phyloP scores from a whole-genome alignment of 148 eudicot genomes.

The Rhododendron williamsianum region DNA sequence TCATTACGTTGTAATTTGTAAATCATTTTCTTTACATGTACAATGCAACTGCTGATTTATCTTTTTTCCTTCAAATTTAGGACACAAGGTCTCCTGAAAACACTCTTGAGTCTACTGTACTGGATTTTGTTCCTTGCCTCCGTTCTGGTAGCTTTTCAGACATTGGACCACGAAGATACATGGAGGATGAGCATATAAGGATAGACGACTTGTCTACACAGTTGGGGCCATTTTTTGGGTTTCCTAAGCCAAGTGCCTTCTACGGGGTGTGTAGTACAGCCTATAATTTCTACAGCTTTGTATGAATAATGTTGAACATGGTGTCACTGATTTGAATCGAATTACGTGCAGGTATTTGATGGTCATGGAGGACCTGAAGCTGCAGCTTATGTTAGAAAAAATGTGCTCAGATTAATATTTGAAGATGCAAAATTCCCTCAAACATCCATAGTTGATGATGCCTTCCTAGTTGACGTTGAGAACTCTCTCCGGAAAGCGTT shows the following conservation, averaged over 20 bases:
- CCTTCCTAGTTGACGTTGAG: conserved; percentile 51
- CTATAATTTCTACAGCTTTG: background rate
- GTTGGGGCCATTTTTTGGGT: conserved; percentile 41
- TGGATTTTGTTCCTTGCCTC: conserved; percentile 55
- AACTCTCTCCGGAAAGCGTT: conserved; percentile 50
- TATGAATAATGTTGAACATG: background rate
- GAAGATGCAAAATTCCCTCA: conserved; percentile 51
- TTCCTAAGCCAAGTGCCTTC: conserved; percentile 78
- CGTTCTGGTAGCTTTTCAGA: conserved; percentile 80
- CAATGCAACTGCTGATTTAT: background rate
- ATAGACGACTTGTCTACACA: conserved; percentile 67
- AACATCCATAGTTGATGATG: conserved; percentile 42
- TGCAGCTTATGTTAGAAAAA: conserved; percentile 52
- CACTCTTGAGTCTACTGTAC: conserved; percentile 22
- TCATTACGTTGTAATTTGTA: background rate
- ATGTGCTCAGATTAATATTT: conserved; percentile 50
- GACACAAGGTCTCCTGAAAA: conserved; percentile 40
- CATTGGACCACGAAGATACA: conserved; percentile 71
- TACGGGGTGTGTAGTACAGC: conserved; percentile 42
- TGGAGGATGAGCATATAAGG: conserved; percentile 85
- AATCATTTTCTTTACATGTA: background rate
- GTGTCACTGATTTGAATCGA: conserved; percentile 1
- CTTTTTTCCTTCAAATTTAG: conserved; percentile 20
- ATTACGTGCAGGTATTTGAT: conserved; percentile 53
- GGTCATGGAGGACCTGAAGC: conserved; percentile 97